phyloP scores from a whole-genome alignment of 441 rosid genomes.

The Gossypium schwendimanii region DNA sequence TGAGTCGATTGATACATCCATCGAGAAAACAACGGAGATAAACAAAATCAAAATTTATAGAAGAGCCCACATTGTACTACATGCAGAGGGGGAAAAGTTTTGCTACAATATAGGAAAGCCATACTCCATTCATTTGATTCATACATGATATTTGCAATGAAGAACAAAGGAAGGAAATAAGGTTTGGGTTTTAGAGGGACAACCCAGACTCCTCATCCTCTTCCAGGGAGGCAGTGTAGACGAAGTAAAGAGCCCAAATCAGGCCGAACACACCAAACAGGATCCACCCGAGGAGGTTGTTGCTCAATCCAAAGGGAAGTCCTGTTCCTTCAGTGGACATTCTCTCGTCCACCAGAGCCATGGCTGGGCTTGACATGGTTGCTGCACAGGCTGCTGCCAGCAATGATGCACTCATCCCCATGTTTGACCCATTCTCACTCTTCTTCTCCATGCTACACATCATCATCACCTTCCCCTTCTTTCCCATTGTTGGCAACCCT shows the following conservation, averaged over 20 bases:
- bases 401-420: conserved; percentile 40
- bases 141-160: conserved; percentile 10
- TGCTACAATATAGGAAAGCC: not conserved
- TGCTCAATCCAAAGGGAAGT: conserved; percentile 82
- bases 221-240: conserved; percentile 58
- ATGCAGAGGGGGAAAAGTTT: not conserved
- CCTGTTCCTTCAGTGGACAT: conserved; percentile 86
- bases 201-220: conserved; percentile 85
- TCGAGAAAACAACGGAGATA: too few species aligned
- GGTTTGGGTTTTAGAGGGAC: conserved; percentile 44
- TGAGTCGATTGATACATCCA: too few species aligned
- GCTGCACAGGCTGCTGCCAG: conserved; percentile 51
- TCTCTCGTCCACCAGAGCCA: conserved; percentile 84
- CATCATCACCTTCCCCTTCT: conserved; percentile 40
- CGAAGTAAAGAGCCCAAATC: conserved; percentile 64
- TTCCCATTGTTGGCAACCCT: conserved; percentile 57
- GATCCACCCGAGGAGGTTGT: conserved; percentile 89
- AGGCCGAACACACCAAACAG: conserved; percentile 78
- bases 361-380: conserved; percentile 53
- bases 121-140: not conserved
- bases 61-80: too few species aligned
- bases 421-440: conserved; percentile 23
- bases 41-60: too few species aligned
- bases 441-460: conserved; percentile 42
- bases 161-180: not conserved